Evolutionary conservation across 2,329 filamentous ascomycete species (phyloP), one percentile per base, ranked within the genome.

Genomic region (Beauveria rudraprayagi): DNA sequence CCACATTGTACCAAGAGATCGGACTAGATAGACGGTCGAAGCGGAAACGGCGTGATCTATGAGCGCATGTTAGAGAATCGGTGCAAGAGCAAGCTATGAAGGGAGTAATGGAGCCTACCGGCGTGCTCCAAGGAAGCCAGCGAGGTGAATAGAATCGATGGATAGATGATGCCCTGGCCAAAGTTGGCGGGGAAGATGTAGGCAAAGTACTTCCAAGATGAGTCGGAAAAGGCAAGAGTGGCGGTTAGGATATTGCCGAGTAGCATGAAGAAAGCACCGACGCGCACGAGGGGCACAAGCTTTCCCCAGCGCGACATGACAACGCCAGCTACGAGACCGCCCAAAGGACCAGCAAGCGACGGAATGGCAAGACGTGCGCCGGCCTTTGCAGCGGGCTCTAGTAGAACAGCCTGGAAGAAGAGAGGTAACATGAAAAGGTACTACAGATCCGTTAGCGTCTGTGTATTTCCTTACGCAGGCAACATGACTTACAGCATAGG

Each of bases 401-500:
- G 72, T 3, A 87, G 78, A 7, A 89, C 84, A 0, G 83, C 83
- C 66, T 89, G 86, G 68, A 89, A 90, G 73, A 87, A 90, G 5
- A 90, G 74, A 0, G 88, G 88, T 0, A 87, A 79, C 67, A 87
- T 87, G 73, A 90, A 90, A 17, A 89, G 75, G 65, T 89, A 83
- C 78, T 82, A 48, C 5, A 26, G 1, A 1, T 48, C 14, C 0
- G 41, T 64, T 41, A 62, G 43, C 59, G 16, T 3, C 22, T 37
- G 17, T 19, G 6, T 4, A n/a, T 3, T 11, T 34, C 9, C 30
- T 19, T 5, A 16, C 9, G 11, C 26, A 19, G 17, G 16, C 24
- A 37, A n/a, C 53, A 41, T 34, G 2, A 75, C 82, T 70, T 68
- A 86, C 84, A 17, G 82, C 83, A 69, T 87, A 88, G 1, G 83